Base-by-base conservation (phyloP, 2,329 filamentous ascomycete species). In the Ophiocordyceps camponoti-floridani region DNA sequence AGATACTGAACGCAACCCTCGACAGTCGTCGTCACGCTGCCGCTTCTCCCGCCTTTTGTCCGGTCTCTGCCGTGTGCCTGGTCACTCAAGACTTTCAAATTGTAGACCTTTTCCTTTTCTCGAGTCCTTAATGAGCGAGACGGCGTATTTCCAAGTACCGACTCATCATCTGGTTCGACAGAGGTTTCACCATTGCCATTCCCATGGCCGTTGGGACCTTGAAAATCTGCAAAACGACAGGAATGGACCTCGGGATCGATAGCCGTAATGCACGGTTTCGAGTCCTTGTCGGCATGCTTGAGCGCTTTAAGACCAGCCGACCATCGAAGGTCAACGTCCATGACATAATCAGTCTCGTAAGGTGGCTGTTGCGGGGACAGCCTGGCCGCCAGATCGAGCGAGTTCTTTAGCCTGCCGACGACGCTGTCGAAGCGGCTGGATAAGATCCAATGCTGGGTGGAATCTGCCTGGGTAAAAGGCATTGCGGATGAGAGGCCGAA, bases 51-150 rank as follows among this genome's bases (percentile, higher is more conserved):
- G 45, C 52, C 53, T 53, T 63, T 63, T 49, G 67, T 70, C 48
- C 63, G 65, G 40, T 69, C 67, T 50, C 65, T 71, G 4, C 73
- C 72, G 44, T 73, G 66, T 6, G 72, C 72, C 51, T 72, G 70
- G 51, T 74, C 72, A 55, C 69, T 77, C 14, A 79, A 58, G 12
- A 69, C 62, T 53, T 76, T 78, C 35, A 79, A 56, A 49, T 79
- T 79, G 53, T 79, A 79, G 19, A 67, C 65, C 47, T 70, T 69
- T 46, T 66, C 67, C 40, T 61, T 62, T 16, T 58, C 64, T 44
- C 73, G 65, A 14, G 61, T 58, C 40, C 73, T 65, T 16, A 74
- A 56, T 1, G 69, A 68, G 47, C 72, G 66, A 44, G 64, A 72
- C 0, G 72, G 71, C 2, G 72, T 75, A 13, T 63, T 59, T 16